phyloP scores from a whole-genome alignment of 202 grass and related monocot genomes.

The Zizania palustris region DNA sequence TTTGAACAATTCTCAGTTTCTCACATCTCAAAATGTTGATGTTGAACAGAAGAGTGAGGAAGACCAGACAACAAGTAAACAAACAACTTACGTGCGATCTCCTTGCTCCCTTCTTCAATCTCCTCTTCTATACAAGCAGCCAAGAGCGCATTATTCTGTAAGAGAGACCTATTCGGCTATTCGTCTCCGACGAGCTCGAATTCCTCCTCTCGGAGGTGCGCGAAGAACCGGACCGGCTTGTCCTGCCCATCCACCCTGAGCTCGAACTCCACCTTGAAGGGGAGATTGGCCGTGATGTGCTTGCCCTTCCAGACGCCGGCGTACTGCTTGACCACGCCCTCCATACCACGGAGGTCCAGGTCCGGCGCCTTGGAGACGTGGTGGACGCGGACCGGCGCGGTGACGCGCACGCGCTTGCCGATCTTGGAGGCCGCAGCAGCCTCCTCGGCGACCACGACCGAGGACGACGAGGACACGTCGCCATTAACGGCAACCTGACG shows the following conservation, averaged over 20 bases:
- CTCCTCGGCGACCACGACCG: constrained; percentile 54
- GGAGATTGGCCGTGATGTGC: constrained; percentile 76
- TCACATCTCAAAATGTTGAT: constrained; percentile 50
- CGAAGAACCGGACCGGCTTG: constrained; percentile 73
- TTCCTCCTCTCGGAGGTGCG: constrained; percentile 87
- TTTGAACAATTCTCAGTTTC: constrained; percentile 27
- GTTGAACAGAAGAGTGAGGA: constrained; percentile 33
- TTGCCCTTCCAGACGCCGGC: constrained; percentile 79
- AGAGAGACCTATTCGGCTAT: constrained; percentile 2
- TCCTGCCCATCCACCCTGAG: constrained; percentile 57
- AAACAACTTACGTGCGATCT: constrained; percentile 51
- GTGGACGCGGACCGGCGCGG: constrained; percentile 64
- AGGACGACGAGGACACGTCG: constrained; percentile 44
- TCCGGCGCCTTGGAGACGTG: constrained; percentile 81
- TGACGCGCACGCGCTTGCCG: constrained; percentile 76
- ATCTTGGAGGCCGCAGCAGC: constrained; percentile 55
- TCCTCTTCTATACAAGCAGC: constrained; percentile 28
- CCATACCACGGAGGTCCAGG: constrained; percentile 74
- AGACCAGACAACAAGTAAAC: constrained; percentile 28
- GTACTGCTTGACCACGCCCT: constrained; percentile 85
- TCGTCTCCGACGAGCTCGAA: constrained; percentile 75
- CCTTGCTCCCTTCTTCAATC: constrained; percentile 18
- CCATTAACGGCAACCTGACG: constrained; percentile 61
- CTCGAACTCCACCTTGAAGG: constrained; percentile 78
- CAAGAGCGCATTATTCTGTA: constrained; percentile 40